Evolutionary conservation across 805 yeast species (phyloP).

Genomic region (Metschnikowia borealis): DNA sequence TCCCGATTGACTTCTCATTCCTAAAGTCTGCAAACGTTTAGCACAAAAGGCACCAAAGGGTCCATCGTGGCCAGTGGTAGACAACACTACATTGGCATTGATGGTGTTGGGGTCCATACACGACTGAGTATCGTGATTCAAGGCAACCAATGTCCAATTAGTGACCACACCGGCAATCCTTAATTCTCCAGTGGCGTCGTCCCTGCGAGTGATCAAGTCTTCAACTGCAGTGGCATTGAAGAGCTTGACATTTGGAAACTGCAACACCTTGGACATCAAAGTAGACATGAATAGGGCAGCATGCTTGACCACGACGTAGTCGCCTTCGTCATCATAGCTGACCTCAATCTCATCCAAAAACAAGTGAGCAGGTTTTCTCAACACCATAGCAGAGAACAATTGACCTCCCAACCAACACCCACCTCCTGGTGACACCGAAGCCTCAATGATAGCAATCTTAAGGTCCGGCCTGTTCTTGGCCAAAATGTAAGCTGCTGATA

Average conservation of each 20-base stretch:
- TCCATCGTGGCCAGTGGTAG: constrained; percentile 80
- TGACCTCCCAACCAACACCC: constrained; percentile 80
- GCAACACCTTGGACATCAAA: constrained; percentile 61
- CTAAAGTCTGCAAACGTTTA: constrained; percentile 48
- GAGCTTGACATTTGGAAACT: constrained; percentile 69
- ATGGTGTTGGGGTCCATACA: constrained; percentile 84
- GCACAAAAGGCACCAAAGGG: constrained; percentile 80
- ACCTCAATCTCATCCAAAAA: constrained; percentile 62
- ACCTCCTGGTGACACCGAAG: constrained; percentile 75
- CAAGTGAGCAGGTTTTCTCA: constrained; percentile 74
- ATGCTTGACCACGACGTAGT: constrained; percentile 74
- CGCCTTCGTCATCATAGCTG: constrained; percentile 75
- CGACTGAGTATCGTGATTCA: constrained; percentile 72
- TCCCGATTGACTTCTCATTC: constrained; percentile 21
- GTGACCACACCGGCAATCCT: constrained; percentile 78
- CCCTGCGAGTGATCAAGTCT: constrained; percentile 70
- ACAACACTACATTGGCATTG: constrained; percentile 59
- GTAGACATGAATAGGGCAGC: constrained; percentile 77
- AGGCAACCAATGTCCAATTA: constrained; percentile 75
- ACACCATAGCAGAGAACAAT: constrained; percentile 71
- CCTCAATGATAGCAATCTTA: constrained; percentile 69
- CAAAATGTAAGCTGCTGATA: constrained; percentile 69
- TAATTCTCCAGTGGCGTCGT: constrained; percentile 50
- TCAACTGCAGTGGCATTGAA: constrained; percentile 81
- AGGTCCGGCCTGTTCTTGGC: constrained; percentile 74